These are phyloP conservation scores for Trametes coccinea DNA, from an alignment of 768 basidiomycete species.

Conservation along the genomic window DNA sequence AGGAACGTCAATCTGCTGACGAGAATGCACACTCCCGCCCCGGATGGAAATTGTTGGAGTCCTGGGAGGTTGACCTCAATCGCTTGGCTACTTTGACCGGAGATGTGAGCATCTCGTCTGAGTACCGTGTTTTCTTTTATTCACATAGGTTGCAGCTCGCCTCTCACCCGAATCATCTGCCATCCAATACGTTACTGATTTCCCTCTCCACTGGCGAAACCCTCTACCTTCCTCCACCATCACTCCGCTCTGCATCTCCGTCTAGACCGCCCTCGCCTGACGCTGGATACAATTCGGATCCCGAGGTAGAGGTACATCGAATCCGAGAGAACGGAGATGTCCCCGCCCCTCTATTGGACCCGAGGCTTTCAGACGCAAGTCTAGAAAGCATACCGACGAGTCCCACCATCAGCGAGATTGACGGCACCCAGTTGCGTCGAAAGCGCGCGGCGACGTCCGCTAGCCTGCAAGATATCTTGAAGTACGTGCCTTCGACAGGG, in stretches of 20 bases:
- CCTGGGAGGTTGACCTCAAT: slow-evolving; percentile 64
- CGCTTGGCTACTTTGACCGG: slow-evolving; percentile 59
- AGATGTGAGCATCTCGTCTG: slow-evolving; percentile 48
- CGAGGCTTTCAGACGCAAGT: slow-evolving; percentile 7
- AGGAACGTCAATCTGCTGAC: slow-evolving; percentile 43
- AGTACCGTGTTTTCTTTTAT: not conserved
- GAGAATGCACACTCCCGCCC: slow-evolving; percentile 31
- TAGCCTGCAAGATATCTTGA: slow-evolving; percentile 67
- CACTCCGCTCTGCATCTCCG: slow-evolving; percentile 28
- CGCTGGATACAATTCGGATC: slow-evolving; percentile 69
- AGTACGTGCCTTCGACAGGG: slow-evolving; percentile 45
- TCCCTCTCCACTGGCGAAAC: slow-evolving; percentile 58
- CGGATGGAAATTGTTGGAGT: slow-evolving; percentile 65
- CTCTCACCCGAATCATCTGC: slow-evolving; percentile 47
- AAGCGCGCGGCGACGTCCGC: slow-evolving; percentile 39
- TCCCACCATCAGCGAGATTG: slow-evolving; percentile 13
- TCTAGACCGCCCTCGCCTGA: slow-evolving; percentile 57
- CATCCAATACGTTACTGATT: slow-evolving; percentile 74
- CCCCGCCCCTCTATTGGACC: not conserved
- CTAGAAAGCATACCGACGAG: slow-evolving; percentile 6
- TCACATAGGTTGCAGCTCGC: slow-evolving; percentile 34
- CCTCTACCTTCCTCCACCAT: slow-evolving; percentile 55
- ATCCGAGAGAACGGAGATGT: slow-evolving; percentile 36
- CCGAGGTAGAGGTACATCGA: slow-evolving; percentile 55
- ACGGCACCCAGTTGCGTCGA: not conserved